These are phyloP conservation scores for Malus asiatica DNA, from an alignment of 306 rosid species.

Conservation along the genomic window DNA sequence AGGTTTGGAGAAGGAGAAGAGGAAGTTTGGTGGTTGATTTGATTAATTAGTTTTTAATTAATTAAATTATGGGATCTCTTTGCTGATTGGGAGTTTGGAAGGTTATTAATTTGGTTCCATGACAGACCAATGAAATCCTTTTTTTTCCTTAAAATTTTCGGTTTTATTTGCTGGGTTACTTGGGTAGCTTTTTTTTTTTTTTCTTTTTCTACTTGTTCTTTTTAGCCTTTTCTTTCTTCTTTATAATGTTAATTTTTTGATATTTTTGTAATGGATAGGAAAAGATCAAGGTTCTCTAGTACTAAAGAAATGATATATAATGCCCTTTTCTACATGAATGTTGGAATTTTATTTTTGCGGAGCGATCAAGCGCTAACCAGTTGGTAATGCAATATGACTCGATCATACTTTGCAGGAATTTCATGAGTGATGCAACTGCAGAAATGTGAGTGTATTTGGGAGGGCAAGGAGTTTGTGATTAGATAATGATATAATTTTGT, in stretches of 20 bases:
- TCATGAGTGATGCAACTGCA: background rate
- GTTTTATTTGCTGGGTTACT: constrained; percentile 3
- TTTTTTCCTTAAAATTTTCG: background rate
- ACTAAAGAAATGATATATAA: background rate
- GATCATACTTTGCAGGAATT: background rate
- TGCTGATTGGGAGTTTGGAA: background rate
- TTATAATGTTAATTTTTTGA: constrained; percentile 16
- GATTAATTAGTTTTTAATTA: background rate
- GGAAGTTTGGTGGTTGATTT: constrained; percentile 60
- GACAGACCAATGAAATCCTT: constrained; percentile 4
- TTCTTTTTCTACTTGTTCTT: background rate
- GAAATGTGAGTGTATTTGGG: background rate
- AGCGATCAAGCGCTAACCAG: too few species aligned
- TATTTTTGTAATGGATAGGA: constrained; percentile 15
- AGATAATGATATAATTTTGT: background rate
- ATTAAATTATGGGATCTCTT: background rate
- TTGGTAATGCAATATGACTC: too few species aligned
- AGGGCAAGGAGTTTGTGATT: background rate
- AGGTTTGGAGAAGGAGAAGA: constrained; percentile 53
- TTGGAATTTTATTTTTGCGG: background rate
- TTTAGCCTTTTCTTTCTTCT: background rate
- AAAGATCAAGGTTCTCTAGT: constrained; percentile 3
- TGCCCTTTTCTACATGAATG: background rate
- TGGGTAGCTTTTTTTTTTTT: background rate
- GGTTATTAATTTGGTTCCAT: background rate